A percentile compares a stretch with the other conserved stretches of the same genome.
These are phyloP conservation scores for Xerocomellus intermedius DNA, from an alignment of 768 basidiomycete genomes.

Conservation along the genomic window DNA sequence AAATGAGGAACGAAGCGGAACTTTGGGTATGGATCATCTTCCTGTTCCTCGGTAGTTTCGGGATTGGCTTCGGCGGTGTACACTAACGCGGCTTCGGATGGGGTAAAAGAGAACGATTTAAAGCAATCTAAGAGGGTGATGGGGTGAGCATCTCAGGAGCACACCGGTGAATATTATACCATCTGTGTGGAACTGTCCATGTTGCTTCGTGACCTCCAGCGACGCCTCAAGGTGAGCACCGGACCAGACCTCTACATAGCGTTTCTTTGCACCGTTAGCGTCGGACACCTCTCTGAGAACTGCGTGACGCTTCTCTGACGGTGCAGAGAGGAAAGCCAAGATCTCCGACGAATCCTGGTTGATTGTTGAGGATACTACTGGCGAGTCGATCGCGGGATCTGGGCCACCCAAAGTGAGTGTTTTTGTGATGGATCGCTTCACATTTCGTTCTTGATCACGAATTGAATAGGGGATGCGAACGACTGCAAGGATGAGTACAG, in stretches of 20 bases:
- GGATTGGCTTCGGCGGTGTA: constrained; percentile 60
- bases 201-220: constrained; percentile 55
- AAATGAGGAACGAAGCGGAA: constrained; percentile 59
- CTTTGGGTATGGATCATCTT: constrained; percentile 34
- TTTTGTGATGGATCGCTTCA: constrained; percentile 45
- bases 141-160: neutral
- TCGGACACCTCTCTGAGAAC: constrained; percentile 41
- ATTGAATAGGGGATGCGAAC: constrained; percentile 46
- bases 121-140: constrained; percentile 45
- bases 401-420: constrained; percentile 31
- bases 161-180: constrained; percentile 35
- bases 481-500: constrained; percentile 24
- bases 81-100: constrained; percentile 49
- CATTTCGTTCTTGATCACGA: constrained; percentile 51
- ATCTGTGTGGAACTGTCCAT: constrained; percentile 62
- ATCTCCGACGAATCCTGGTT: constrained; percentile 34
- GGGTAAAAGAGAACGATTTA: constrained; percentile 52
- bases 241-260: constrained; percentile 62
- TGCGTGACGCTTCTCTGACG: constrained; percentile 41
- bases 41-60: constrained; percentile 16
- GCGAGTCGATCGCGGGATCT: constrained; percentile 8
- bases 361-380: constrained; percentile 12
- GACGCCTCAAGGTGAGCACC: constrained; percentile 43
- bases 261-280: constrained; percentile 34
- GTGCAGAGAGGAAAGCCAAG: constrained; percentile 43